Base-by-base conservation (phyloP, 805 yeast genomes). In the Teunomyces atbi region DNA sequence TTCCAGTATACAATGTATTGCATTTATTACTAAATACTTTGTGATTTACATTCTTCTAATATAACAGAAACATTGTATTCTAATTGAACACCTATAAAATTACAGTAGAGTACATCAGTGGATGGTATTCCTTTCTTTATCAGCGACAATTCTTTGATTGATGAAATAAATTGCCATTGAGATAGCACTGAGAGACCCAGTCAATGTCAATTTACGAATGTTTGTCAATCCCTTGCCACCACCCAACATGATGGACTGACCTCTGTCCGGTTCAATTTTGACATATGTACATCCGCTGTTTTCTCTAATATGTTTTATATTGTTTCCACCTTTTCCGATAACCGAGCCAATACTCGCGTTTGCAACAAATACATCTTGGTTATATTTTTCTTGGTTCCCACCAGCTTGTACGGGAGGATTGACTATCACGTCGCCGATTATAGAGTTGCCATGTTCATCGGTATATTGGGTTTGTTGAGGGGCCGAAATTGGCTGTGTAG, bases 291-390 rank as follows among this genome's bases (percentile, higher is more conserved):
- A 73, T 3, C 95, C 92, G 16, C 92, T 81, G 23, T 80, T 73
- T 48, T 82, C 83, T 51, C 92, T 77, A 42, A 89, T 83, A 51
- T 86, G 89, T 57, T 83, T 85, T 48, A 89, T 84, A 55, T 84
- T 86, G 57, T 85, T 81, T 15, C 96, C 96, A 27, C 89, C 89
- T 64, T 83, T 87, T 1, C 96, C 96, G 49, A 89, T 89, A 21
- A 89, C 83, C 33, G 87, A 79, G 1, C 96, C 96, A 33, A 89
- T 90, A 63, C 77, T 84, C 30, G 80, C 79, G 59, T 84, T 83
- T 19, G 95, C 90, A 37, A 89, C 89, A 53, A 69, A 83, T 3
- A 89, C 73, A 49, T 85, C 91, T 63, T 86, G 88, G 45, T 81
- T 77, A 45, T 78, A 73, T 56, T 78, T 78, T 55, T 78, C 86